Base-by-base conservation (phyloP, 208 protist species). In the Trypanosoma cruzi region DNA sequence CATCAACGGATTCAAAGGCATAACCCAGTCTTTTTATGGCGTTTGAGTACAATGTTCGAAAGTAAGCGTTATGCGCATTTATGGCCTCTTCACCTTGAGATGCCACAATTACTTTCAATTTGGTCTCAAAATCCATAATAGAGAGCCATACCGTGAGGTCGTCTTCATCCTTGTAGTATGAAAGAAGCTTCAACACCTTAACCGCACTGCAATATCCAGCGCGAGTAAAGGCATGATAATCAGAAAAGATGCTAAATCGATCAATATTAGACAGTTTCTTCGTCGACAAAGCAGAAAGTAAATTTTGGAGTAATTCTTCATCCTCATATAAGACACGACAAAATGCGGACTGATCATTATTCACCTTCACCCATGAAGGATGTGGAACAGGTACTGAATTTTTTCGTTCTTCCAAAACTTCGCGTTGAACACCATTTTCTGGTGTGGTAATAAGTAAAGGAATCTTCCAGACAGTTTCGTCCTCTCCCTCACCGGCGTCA, bases 271-370 rank as follows among this genome's bases (percentile, higher is more conserved):
- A 71, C 11, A 95, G 32, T 18, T 64, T 31, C 68, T 90, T 86
- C 26, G 36, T 28, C 34, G 53, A 2, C 37, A 96, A 54, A 7
- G 82, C 77, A 22, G 63, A 31, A n/a, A 80, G 54, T 26, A 96
- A 77, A 11, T 22, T 34, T n/a, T 58, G 49, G 14, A 92, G 62
- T 49, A 93, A 59, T 26, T 73, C 66, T n/a, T 78, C 66, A 34
- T 22, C 34, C n/a, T 68, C 61, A 73, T 96, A 96, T 46, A 75
- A 64, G 24, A 93, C 86, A 28, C 90, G 85, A 71, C 87, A 93
- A 71, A 96, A 93, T 34, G 83, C 80, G 44, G 82, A 80, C 60
- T 88, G 84, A 22, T 81, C 74, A 66, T 66, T 85, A 68, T 84
- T 84, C 40, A 92, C 79, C 68, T 96, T 93, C 40, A 84, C 74